phyloP scores from a whole-genome alignment of 352 stramenopile species.

The Pythium biforme region DNA sequence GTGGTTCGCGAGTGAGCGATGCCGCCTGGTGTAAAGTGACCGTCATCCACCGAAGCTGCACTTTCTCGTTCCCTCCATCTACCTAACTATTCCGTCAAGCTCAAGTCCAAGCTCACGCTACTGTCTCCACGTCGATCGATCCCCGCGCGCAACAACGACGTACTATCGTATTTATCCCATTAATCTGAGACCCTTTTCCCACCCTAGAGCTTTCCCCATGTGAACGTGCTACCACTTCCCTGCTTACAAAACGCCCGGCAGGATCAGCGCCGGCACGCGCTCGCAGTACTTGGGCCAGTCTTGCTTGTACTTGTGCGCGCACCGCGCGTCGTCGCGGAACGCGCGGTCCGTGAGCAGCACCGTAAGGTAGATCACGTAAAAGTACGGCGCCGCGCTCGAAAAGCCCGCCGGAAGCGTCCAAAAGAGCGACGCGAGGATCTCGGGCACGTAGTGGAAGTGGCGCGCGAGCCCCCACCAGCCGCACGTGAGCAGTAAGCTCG shows the following conservation, averaged over 20 bases:
- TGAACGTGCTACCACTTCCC: too few relatives aligned
- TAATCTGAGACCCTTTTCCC: neutral
- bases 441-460: constrained; percentile 95
- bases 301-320: constrained; percentile 94
- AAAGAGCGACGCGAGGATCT: constrained; percentile 84
- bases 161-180: neutral
- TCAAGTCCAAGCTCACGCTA: too few relatives aligned
- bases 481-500: constrained; percentile 89
- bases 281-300: constrained; percentile 94
- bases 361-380: constrained; percentile 91
- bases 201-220: neutral
- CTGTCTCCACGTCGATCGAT: neutral
- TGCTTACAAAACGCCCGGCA: constrained; percentile 75
- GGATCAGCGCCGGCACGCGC: constrained; percentile 85
- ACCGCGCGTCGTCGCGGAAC: constrained; percentile 94
- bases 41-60: too few relatives aligned
- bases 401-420: constrained; percentile 73
- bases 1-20: neutral
- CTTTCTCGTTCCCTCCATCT: too few relatives aligned
- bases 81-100: neutral
- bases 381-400: constrained; percentile 75
- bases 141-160: neutral
- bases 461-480: constrained; percentile 94
- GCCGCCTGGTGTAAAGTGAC: too few relatives aligned
- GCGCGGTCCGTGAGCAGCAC: constrained; percentile 94